A percentile compares a stretch with the other conserved stretches of the same genome.
Evolutionary conservation across 495 filamentous ascomycete species (phyloP).

Genomic region (Trypethelium eluteriae): DNA sequence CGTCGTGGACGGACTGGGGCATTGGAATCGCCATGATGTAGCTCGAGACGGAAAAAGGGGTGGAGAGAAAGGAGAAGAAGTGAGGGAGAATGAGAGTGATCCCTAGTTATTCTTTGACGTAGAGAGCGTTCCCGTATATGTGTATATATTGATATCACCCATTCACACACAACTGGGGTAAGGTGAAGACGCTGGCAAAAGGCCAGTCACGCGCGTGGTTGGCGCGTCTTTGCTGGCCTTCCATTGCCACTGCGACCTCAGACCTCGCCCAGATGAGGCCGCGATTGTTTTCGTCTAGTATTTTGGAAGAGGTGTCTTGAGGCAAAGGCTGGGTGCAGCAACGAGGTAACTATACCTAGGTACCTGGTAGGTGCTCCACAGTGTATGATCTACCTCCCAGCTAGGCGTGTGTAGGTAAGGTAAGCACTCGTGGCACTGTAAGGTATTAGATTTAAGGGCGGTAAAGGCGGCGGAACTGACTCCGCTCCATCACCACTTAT

Average conservation of each 20-base stretch:
- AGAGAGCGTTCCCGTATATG: too few species aligned
- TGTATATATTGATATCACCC: background rate
- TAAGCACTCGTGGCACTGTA: background rate
- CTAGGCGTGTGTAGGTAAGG: too few species aligned
- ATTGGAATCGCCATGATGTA: background rate
- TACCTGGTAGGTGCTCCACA: background rate
- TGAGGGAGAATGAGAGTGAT: background rate
- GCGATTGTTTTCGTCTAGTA: too few species aligned
- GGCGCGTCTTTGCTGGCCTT: background rate
- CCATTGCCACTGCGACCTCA: background rate
- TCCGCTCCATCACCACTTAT: background rate
- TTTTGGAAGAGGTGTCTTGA: too few species aligned
- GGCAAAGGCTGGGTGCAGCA: too few species aligned
- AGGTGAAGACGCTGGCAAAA: background rate
- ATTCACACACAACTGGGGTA: background rate
- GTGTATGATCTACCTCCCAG: too few species aligned
- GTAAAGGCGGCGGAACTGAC: background rate
- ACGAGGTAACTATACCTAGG: background rate
- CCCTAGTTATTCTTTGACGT: too few species aligned
- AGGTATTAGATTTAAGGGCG: background rate
- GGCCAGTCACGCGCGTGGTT: background rate
- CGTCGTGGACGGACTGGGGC: background rate
- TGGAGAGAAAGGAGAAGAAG: background rate
- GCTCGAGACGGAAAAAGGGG: background rate
- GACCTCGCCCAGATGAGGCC: too few species aligned